These are phyloP conservation scores for Lomentospora prolificans DNA, from an alignment of 2,329 filamentous ascomycete genomes.

Conservation along the genomic window DNA sequence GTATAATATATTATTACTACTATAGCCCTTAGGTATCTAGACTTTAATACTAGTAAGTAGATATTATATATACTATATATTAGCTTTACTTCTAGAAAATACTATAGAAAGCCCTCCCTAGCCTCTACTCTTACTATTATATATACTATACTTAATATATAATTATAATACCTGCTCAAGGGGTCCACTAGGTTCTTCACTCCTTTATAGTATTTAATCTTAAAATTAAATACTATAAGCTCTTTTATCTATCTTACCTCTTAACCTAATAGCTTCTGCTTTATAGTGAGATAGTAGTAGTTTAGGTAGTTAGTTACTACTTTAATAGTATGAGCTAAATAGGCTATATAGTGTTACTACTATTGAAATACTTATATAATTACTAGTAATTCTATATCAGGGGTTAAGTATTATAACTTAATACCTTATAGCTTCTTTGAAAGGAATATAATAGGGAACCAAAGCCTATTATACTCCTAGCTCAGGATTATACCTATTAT, in stretches of 20 bases:
- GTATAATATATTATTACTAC: too few species aligned
- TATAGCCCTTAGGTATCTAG: too few species aligned
- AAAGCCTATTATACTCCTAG: background rate
- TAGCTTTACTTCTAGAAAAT: too few species aligned
- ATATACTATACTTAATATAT: background rate
- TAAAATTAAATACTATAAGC: background rate
- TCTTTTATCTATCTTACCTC: background rate
- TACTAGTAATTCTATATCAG: background rate
- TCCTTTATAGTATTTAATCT: background rate
- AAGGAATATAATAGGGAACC: background rate
- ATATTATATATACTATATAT: too few species aligned
- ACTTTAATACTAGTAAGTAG: too few species aligned
- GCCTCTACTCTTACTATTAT: background rate
- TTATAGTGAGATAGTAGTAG: background rate
- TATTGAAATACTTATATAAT: slow-evolving; percentile 8
- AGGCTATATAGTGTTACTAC: slow-evolving; percentile 5
- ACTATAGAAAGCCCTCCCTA: too few species aligned
- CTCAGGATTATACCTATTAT: too few species aligned
- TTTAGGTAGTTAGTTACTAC: slow-evolving; percentile 2
- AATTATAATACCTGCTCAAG: background rate
- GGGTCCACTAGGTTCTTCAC: background rate
- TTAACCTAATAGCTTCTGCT: background rate
- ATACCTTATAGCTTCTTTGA: background rate
- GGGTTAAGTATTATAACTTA: slow-evolving; percentile 8
- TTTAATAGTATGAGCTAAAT: slow-evolving; percentile 4